These are phyloP conservation scores for Huntiella savannae DNA, from an alignment of 2,329 filamentous ascomycete species.

Conservation along the genomic window DNA sequence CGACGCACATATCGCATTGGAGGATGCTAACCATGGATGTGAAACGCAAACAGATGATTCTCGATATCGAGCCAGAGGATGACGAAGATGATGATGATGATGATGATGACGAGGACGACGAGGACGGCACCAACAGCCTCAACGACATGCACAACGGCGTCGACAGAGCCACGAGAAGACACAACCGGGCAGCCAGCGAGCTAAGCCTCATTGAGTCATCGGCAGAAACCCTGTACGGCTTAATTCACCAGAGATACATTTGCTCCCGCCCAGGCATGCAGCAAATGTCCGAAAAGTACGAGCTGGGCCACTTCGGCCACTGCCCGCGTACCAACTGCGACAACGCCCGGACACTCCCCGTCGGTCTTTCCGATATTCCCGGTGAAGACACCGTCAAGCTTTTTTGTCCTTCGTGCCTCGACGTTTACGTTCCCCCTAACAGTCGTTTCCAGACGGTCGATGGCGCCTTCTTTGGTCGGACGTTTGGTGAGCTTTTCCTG, in stretches of 20 bases:
- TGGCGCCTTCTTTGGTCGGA: constrained; percentile 93
- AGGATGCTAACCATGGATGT: constrained; percentile 12
- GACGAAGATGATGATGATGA: constrained; percentile 74
- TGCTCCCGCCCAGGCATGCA: constrained; percentile 91
- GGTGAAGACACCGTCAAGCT: constrained; percentile 96
- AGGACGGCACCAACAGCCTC: constrained; percentile 30
- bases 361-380: constrained; percentile 84
- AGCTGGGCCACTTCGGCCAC: constrained; percentile 83
- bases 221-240: constrained; percentile 91
- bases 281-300: constrained; percentile 99
- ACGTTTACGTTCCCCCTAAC: constrained; percentile 94
- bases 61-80: constrained; percentile 93
- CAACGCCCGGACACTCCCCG: constrained; percentile 73
- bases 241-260: constrained; percentile 97
- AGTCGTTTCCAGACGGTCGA: constrained; percentile 94
- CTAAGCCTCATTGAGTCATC: constrained; percentile 91
- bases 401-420: constrained; percentile 89
- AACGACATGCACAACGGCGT: constrained; percentile 19
- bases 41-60: constrained; percentile 51
- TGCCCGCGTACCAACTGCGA: constrained; percentile 92
- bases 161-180: constrained; percentile 44
- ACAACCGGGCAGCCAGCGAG: constrained; percentile 74
- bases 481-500: constrained; percentile 91
- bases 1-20: too few relatives aligned
- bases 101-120: constrained; percentile 54